phyloP scores from a whole-genome alignment of 2,329 filamentous ascomycete species.

The Penicillium janthinellum region DNA sequence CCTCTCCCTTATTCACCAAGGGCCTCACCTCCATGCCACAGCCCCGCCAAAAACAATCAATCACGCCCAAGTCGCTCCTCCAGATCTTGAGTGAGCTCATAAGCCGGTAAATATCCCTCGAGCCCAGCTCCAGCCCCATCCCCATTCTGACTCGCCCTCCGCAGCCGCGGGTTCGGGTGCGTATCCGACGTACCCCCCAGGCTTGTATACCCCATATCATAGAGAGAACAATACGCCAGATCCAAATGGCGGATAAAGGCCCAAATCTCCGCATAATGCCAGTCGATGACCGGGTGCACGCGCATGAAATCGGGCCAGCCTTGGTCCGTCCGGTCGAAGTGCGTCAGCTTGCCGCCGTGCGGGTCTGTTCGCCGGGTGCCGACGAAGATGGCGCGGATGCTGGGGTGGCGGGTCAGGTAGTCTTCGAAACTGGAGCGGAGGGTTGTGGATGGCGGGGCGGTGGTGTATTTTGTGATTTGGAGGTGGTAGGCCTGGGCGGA shows the following conservation, averaged over 20 bases:
- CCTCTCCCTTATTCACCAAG: not conserved
- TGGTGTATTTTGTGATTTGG: conserved; percentile 70
- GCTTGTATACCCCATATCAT: conserved; percentile 87
- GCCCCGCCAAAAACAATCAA: conserved; percentile 27
- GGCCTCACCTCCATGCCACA: not conserved
- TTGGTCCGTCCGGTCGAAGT: conserved; percentile 84
- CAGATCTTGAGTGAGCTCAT: conserved; percentile 58
- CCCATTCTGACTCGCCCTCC: conserved; percentile 23
- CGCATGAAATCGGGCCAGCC: conserved; percentile 94
- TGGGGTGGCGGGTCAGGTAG: conserved; percentile 61
- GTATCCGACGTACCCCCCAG: conserved; percentile 91
- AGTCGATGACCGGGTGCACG: conserved; percentile 93
- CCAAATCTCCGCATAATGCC: conserved; percentile 97
- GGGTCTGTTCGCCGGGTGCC: conserved; percentile 91
- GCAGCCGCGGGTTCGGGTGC: conserved; percentile 78
- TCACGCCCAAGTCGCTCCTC: conserved; percentile 79
- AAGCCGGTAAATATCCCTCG: conserved; percentile 28
- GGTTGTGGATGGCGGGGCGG: conserved; percentile 54
- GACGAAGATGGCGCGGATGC: conserved; percentile 78
- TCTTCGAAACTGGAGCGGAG: conserved; percentile 80
- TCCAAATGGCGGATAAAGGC: conserved; percentile 72
- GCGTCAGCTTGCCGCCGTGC: conserved; percentile 74
- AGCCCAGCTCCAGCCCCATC: not conserved
- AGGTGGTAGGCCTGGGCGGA: conserved; percentile 73
- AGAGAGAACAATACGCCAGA: conserved; percentile 82